Evolutionary conservation across 306 rosid genomes (phyloP), one percentile per base, ranked within the genome.

Genomic region (Psophocarpus tetragonolobus): DNA sequence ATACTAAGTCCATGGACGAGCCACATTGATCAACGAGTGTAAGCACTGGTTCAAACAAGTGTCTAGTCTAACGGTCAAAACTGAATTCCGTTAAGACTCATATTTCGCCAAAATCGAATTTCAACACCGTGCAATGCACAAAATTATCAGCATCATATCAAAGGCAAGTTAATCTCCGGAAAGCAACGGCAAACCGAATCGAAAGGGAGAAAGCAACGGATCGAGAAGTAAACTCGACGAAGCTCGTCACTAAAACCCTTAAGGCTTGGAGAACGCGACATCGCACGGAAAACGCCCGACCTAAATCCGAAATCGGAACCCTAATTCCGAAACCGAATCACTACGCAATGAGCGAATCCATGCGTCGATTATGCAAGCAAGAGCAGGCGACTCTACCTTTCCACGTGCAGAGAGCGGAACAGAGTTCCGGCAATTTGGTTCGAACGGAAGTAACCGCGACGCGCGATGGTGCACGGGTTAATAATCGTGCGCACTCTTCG

Each of bases 201-300:
- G 32, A 82, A 65, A 30, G 42, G 53, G 36, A 23, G 73, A 68
- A 81, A 79, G 71, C 81, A 73, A 79, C 82, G 90, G 96, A 96
- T 92, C 97, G 87, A 87, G 75, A 60, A 81, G 82, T 84, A 65
- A 87, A 82, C 74, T 89, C 71, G 21, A 73, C 23, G 57, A 80
- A 86, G 77, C 80, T 41, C 82, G 66, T 57, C 71, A 80, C 92
- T 85, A 87, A 89, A 94, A 88, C 87, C 97, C 88, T 87, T 44
- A 73, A 68, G 83, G 76, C 89, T 72, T 36, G 48, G 48, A 69
- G 33, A 78, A 24, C 80, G 57, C 78, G 81, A 85, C 85, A 82
- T 86, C 84, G 36, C 76, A 80, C 70, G 80, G 73, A 57, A 58
- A 24, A 81, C 74, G 0, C 10, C 11, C 7, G 73, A 82, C 82